Base-by-base conservation (phyloP, 78 protist species). In the Dictyostelium capitatum region DNA sequence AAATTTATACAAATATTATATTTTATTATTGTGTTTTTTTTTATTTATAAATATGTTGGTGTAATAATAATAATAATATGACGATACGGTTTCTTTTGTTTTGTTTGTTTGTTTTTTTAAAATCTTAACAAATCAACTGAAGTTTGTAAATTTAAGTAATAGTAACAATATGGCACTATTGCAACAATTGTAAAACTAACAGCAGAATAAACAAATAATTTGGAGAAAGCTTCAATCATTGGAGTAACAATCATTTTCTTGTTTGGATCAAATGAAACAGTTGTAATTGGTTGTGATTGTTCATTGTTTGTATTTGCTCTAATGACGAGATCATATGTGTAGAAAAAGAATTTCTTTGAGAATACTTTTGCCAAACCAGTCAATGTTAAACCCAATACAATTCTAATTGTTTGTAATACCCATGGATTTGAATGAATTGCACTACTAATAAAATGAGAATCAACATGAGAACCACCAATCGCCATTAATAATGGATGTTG, bases 281-380 rank as follows among this genome's bases (percentile, higher is more conserved):
- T 30, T 10, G 73, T 65, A 12, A 65, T 72, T 72, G 79, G 79
- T 72, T 72, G 79, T 9, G 48, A 72, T 72, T 46, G 79, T 41
- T 43, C 79, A 43, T 72, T 72, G 4, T 78, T 25, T 54, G 47
- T 74, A 14, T 74, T 74, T 41, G 37, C 37, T 41, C 51, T 37
- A 17, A 19, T 23, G 70, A 46, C 50, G 20, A 70, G 7, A 46
- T 80, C 37, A 73, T 73, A 83, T 0, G 59, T 37, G 25, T 56
- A 41, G 41, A 72, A 87, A 87, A 32, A 87, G 43, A 87, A 23
- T 64, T 87, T 87, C 92, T 87, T 87, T 74, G 92, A 74, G 10
- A 87, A 50, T 11, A 51, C 53, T 62, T 87, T 87, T 30, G 47
- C 73, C 37, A 65, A 30, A 65, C 73, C 73, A 28, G 28, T 41